Conservation (phyloP, 768 basidiomycete genomes). For the Trametes villosa region DNA sequence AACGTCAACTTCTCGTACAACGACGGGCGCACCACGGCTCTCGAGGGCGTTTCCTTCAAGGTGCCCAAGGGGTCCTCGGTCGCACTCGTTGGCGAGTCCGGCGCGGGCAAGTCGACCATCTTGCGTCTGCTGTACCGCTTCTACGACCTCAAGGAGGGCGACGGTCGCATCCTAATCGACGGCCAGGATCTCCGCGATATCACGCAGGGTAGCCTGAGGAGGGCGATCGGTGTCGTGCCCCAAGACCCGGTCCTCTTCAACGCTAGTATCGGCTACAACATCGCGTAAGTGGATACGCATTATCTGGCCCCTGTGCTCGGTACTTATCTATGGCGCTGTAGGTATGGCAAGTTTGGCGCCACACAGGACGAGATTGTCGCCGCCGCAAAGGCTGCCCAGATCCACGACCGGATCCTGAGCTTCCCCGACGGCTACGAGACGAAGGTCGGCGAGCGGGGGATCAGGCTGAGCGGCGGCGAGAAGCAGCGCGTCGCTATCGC, state of each 20-base stretch:
- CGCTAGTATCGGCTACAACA: constrained; percentile 71
- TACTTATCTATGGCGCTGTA: constrained; percentile 26
- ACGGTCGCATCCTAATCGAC: constrained; percentile 82
- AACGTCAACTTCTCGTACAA: constrained; percentile 91
- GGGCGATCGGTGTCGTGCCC: constrained; percentile 88
- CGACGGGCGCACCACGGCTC: constrained; percentile 67
- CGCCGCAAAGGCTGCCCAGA: constrained; percentile 81
- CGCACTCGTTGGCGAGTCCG: constrained; percentile 86
- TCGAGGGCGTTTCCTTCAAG: constrained; percentile 83
- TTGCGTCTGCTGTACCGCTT: constrained; percentile 90
- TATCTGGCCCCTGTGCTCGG: not conserved
- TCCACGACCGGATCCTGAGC: constrained; percentile 82
- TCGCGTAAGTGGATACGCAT: constrained; percentile 55
- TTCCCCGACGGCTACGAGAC: constrained; percentile 91
- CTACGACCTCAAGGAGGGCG: constrained; percentile 83
- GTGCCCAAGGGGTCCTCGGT: constrained; percentile 87
- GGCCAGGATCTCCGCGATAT: constrained; percentile 88
- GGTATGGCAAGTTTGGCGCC: constrained; percentile 79
- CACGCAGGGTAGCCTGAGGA: constrained; percentile 78
- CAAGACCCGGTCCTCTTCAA: constrained; percentile 83
- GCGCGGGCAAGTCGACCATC: constrained; percentile 83
- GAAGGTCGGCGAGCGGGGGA: constrained; percentile 87
- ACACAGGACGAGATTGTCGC: constrained; percentile 74
- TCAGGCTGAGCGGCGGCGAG: constrained; percentile 85
- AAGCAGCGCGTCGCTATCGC: constrained; percentile 91